Conservation (phyloP, 257 asterid species). For the Primulina eburnea region DNA sequence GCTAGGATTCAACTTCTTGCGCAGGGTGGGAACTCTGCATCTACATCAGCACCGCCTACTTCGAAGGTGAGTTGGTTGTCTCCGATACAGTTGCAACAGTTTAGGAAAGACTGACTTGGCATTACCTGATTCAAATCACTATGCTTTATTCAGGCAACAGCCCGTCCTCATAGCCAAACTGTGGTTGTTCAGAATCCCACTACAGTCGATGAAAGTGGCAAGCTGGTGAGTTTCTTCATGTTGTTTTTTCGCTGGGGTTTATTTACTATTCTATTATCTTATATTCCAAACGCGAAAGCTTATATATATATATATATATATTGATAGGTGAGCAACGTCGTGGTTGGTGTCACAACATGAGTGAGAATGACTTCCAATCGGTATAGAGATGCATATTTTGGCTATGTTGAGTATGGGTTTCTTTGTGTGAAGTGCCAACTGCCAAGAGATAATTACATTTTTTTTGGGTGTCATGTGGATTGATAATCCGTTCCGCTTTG, state of each 20-base stretch:
- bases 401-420: not conserved
- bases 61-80: not conserved
- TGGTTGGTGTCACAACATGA: not conserved
- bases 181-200: not conserved
- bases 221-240: not conserved
- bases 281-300: not conserved
- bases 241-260: not conserved
- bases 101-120: not conserved
- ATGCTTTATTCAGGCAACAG: not conserved
- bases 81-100: not conserved
- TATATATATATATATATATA: too few species aligned
- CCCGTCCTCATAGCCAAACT: not conserved
- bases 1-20: not conserved
- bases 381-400: not conserved
- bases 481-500: not conserved
- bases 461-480: not conserved
- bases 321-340: not conserved
- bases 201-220: not conserved
- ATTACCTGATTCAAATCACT: not conserved
- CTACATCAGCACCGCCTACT: not conserved
- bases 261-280: not conserved
- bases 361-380: not conserved
- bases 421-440: not conserved
- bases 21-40: not conserved
- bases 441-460: not conserved